Conservation (phyloP, 2,329 filamentous ascomycete species). For the Colletotrichum chlorophyti region DNA sequence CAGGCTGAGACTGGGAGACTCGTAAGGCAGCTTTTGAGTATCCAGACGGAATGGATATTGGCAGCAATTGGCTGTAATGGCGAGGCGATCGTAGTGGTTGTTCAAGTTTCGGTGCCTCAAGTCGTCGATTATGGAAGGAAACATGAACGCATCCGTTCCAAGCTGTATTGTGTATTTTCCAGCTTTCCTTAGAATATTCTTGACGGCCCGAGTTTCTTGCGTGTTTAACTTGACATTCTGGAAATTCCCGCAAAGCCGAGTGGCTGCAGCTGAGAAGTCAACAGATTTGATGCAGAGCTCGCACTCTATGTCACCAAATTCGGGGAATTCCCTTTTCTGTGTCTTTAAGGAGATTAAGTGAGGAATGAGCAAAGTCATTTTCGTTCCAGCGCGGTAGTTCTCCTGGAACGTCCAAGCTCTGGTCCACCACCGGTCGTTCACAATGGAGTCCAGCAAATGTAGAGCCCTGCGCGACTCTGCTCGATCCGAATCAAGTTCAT, state of each 20-base stretch:
- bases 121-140: background rate
- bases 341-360: background rate
- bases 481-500: background rate
- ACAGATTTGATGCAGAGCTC: background rate
- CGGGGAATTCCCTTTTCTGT: background rate
- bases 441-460: background rate
- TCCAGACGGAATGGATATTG: background rate
- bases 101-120: background rate
- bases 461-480: background rate
- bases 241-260: too few relatives aligned
- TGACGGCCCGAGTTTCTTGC: too few relatives aligned
- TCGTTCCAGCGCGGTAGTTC: background rate
- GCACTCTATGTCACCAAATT: background rate
- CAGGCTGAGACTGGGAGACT: background rate
- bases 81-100: background rate
- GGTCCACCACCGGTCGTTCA: background rate
- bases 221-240: too few relatives aligned
- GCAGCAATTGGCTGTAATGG: constrained; percentile 6
- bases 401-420: constrained; percentile 2
- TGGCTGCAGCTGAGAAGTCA: background rate
- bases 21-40: background rate
- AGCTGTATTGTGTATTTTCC: too few relatives aligned
- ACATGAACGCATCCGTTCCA: too few relatives aligned
- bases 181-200: too few relatives aligned
- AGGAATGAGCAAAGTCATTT: background rate